Base-by-base conservation (phyloP, 169 alveolate genomes). In the Plasmodium gallinaceum region DNA sequence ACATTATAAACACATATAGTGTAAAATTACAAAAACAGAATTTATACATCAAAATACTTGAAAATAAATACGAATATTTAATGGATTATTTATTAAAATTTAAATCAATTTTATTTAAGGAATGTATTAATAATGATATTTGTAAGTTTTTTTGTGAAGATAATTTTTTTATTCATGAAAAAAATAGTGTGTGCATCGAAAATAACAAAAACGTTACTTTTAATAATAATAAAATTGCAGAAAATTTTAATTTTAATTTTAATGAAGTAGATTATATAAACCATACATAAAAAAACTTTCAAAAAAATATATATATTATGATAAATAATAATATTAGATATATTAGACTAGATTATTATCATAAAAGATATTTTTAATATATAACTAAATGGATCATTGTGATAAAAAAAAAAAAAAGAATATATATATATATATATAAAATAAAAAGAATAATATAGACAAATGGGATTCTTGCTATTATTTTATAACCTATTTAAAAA, bases 11-110 rank as follows among this genome's bases (percentile, higher is more conserved):
- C 58, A 60, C 58, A 60, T 74, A 74, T 20, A 10, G 64, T 22
- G 58, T 58, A 9, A 57, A 74, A 74, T 58, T 74, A 42, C 48
- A 74, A 22, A 61, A 74, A 66, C 64, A 58, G 58, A 60, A 60
- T 58, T 18, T 74, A 66, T 74, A 74, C 46, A 74, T 60, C 1
- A 8, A 43, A 10, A 74, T 74, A 16, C 14, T 74, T 10, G 74
- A 74, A 64, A 26, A 60, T 8, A 74, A 74, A 12, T 37, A 74
- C 14, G 88, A 57, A 14, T 74, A 74, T 58, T 61, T 74, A 64
- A 74, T 74, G 72, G 58, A 74, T 61, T 74, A 66, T 43, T 16
- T 74, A 58, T 32, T 74, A 20, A 74, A 74, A 48, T 12, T 74
- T 16, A 74, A 74, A 45, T 74, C 72, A 6, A 43, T 12, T 74